Conservation (phyloP, 2,329 filamentous ascomycete genomes). For the Chalaropsis ovoidea region DNA sequence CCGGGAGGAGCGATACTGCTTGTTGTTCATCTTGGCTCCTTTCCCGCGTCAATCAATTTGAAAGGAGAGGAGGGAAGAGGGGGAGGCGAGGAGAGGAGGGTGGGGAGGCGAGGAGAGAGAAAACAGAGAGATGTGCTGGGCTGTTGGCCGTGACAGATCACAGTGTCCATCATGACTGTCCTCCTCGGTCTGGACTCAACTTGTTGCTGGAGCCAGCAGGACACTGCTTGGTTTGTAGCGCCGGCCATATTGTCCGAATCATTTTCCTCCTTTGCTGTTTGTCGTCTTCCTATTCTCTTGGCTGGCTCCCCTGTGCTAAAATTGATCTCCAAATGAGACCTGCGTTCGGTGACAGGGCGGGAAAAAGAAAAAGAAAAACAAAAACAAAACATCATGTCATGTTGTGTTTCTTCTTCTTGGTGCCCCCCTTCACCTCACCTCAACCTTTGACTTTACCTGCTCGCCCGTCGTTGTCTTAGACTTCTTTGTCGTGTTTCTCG, state of each 20-base stretch:
- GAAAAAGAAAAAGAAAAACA: neutral
- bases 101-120: neutral
- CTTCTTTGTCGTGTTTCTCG: neutral
- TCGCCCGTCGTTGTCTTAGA: neutral
- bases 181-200: neutral
- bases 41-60: conserved; percentile 2
- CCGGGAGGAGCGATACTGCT: neutral
- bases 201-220: neutral
- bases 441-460: neutral
- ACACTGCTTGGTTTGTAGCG: neutral
- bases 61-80: neutral
- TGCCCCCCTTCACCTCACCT: neutral
- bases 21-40: conserved; percentile 10
- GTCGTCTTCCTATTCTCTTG: conserved; percentile 1
- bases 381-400: neutral
- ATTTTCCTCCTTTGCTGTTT: neutral
- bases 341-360: neutral
- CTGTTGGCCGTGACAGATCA: neutral
- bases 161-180: neutral
- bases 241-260: neutral
- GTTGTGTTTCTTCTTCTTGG: neutral
- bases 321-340: neutral
- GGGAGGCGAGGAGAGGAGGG: neutral
- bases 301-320: neutral
- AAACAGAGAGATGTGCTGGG: neutral